Evolutionary conservation across 2,329 filamentous ascomycete species (phyloP), one percentile per base, ranked within the genome.

Genomic region (Amauroascus verrucosus): DNA sequence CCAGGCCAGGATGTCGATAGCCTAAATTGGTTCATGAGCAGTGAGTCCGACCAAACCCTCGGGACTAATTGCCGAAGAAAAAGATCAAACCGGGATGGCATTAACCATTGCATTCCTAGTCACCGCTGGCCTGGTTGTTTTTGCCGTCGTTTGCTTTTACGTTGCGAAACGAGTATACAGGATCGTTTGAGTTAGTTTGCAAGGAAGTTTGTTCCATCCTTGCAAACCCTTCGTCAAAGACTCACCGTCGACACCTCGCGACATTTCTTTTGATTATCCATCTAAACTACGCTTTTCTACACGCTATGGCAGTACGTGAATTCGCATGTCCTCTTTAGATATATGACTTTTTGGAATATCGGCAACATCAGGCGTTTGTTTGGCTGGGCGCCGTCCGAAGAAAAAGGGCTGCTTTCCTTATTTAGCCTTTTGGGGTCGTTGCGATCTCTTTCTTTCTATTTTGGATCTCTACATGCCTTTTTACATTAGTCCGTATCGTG

Each of bases 1-100:
- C 93, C 93, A 0, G 93, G 93, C 1, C 91, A 97, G 68, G 85
- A 91, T 44, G 74, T 83, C 55, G 88, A 94, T 59, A 85, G 85
- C 62, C 71, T 91, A 49, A 75, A 73, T 22, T 93, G 86, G 86
- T 93, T 90, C 67, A 81, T 77, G 66, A 81, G 76, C 14, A 76
- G 72, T 75, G 68, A 53, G 67, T 61, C 26, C 4, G 9, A 30
- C 26, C 26, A 9, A 30, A 4, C 9, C n/a, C n/a, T n/a, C n/a
- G n/a, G n/a, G n/a, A n/a, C n/a, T n/a, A n/a, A n/a, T n/a, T n/a
- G n/a, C n/a, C n/a, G n/a, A n/a, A n/a, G n/a, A n/a, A n/a, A n/a
- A n/a, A n/a, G n/a, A n/a, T n/a, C n/a, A n/a, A n/a, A n/a, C 9
- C 26, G 9, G 26, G 9, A 30, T 4, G 44, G 32, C 7, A 44